Conservation (phyloP, 805 yeast species). For the Barnettozyma vustinii region DNA sequence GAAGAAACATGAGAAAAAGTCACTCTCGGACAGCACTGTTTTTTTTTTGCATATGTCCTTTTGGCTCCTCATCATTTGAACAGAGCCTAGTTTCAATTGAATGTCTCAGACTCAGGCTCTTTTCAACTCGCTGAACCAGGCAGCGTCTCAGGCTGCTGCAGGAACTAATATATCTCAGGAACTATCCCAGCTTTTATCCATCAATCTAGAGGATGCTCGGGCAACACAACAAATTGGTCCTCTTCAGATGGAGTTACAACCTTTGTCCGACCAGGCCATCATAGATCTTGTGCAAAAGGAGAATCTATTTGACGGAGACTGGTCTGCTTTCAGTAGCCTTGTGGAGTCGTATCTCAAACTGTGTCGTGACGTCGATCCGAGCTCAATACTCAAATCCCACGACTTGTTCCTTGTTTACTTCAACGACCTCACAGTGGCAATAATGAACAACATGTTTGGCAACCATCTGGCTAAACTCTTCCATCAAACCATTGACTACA, state of each 20-base stretch:
- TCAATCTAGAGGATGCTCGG: constrained; percentile 9
- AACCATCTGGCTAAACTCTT: constrained; percentile 33
- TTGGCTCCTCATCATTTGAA: neutral
- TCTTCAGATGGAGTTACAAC: constrained; percentile 20
- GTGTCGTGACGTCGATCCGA: constrained; percentile 48
- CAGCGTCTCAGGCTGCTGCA: neutral
- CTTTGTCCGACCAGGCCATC: constrained; percentile 9
- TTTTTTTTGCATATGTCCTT: neutral
- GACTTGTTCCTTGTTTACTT: constrained; percentile 45
- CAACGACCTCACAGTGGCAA: constrained; percentile 43
- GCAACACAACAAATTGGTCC: constrained; percentile 6
- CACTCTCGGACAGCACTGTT: neutral
- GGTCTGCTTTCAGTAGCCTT: constrained; percentile 41
- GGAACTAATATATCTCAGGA: neutral
- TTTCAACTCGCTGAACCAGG: neutral
- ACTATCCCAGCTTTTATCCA: constrained; percentile 11
- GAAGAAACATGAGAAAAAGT: neutral
- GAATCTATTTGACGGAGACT: constrained; percentile 29
- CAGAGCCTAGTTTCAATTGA: neutral
- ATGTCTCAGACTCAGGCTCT: neutral
- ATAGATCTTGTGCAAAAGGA: constrained; percentile 22
- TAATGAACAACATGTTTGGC: constrained; percentile 37
- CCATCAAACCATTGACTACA: constrained; percentile 32
- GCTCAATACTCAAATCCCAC: constrained; percentile 49
- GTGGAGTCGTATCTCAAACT: constrained; percentile 38